phyloP scores from a whole-genome alignment of 306 rosid species.

The Sechiopsis laciniata region DNA sequence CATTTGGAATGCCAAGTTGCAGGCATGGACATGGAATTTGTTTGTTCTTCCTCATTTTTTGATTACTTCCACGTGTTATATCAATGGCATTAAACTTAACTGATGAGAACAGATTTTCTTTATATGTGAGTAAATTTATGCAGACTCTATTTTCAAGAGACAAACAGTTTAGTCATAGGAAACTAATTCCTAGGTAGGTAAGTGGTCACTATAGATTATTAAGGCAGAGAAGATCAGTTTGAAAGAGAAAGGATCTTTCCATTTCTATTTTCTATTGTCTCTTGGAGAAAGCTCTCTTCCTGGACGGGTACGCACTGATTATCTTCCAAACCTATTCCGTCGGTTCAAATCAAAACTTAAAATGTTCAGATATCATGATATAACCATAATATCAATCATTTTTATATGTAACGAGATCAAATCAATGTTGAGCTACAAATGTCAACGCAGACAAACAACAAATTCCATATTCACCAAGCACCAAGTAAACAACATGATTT shows the following conservation, averaged over 20 bases:
- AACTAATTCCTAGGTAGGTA: no score
- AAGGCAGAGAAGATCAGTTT: slow-evolving; percentile 76
- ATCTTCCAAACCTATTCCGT: background rate
- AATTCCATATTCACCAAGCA: no score
- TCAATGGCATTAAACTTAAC: background rate
- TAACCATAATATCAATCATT: slow-evolving; percentile 6
- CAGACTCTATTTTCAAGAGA: no score
- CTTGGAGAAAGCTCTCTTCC: slow-evolving; percentile 88
- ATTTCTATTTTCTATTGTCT: slow-evolving; percentile 40
- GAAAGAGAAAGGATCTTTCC: slow-evolving; percentile 81
- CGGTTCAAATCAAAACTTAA: slow-evolving; percentile 11
- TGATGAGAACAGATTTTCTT: slow-evolving; percentile 46
- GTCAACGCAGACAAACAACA: no score
- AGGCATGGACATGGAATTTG: slow-evolving; percentile 40
- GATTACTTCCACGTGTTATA: background rate
- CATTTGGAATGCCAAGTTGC: slow-evolving; percentile 64
- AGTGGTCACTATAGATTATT: no score
- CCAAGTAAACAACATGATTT: no score
- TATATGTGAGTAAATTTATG: no score
- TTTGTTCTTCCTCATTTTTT: slow-evolving; percentile 18
- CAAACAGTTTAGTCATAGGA: no score
- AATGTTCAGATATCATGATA: background rate
- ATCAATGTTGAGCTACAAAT: no score
- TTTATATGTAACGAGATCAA: background rate
- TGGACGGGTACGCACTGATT: slow-evolving; percentile 59